Percentiles rank a stretch among this genome's conserved stretches.
Evolutionary conservation across 352 stramenopile species (phyloP).

Genomic region (Phytophthora constricta): DNA sequence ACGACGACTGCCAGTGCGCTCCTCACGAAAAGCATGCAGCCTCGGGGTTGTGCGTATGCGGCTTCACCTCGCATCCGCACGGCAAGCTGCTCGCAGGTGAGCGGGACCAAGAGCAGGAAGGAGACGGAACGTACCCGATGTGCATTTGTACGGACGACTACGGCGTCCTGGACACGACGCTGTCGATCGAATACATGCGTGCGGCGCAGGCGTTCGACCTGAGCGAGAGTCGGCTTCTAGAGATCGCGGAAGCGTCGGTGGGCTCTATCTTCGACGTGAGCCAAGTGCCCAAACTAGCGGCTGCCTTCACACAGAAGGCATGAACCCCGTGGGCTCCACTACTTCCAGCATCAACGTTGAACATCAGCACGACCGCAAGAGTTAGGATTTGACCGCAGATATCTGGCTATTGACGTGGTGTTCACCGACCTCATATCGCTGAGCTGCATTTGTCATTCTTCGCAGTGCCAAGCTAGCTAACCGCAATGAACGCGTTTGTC

Average conservation of each 20-base stretch:
- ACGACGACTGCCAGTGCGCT: conserved; percentile 39
- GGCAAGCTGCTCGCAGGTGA: conserved; percentile 54
- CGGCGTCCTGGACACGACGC: conserved; percentile 91
- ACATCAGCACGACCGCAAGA: background rate
- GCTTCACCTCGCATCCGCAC: conserved; percentile 87
- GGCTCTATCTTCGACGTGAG: conserved; percentile 66
- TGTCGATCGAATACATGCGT: conserved; percentile 89
- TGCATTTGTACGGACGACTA: conserved; percentile 94
- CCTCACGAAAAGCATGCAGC: conserved; percentile 39
- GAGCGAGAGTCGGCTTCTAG: conserved; percentile 43
- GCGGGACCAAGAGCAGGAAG: conserved; percentile 28
- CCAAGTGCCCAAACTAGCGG: conserved; percentile 34
- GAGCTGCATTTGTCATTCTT: conserved; percentile 6
- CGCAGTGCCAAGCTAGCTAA: background rate
- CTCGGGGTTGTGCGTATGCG: conserved; percentile 59
- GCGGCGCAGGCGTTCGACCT: conserved; percentile 81
- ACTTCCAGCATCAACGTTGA: background rate
- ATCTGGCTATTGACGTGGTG: no score
- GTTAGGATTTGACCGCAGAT: no score
- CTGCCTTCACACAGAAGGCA: conserved; percentile 24
- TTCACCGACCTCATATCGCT: no score
- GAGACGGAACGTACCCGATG: conserved; percentile 68
- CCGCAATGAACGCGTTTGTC: background rate
- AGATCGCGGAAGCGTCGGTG: conserved; percentile 54
- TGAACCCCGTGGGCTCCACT: no score